phyloP scores from a whole-genome alignment of 108 stramenopile genomes.

The Parmales sp. region DNA sequence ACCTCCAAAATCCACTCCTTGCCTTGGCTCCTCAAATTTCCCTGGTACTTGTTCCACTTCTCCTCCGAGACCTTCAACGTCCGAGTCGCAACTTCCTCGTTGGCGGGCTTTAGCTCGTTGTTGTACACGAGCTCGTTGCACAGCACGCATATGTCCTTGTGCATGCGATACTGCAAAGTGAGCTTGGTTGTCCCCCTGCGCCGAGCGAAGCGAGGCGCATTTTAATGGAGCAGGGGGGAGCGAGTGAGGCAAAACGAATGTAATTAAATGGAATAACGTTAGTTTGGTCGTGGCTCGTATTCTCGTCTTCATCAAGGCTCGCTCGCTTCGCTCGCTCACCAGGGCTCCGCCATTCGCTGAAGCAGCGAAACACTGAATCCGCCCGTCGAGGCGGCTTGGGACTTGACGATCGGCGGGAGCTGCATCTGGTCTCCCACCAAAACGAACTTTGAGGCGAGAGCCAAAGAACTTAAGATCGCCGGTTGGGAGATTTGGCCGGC shows the following conservation, averaged over 20 bases:
- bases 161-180: slow-evolving; percentile 92
- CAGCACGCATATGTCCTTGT: slow-evolving; percentile 73
- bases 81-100: slow-evolving; percentile 44
- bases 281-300: too few species aligned
- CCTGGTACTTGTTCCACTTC: background rate
- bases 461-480: slow-evolving; percentile 71
- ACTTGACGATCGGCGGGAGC: slow-evolving; percentile 85
- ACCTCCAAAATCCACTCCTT: background rate
- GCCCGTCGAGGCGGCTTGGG: slow-evolving; percentile 45
- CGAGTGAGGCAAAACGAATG: too few species aligned
- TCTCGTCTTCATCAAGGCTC: background rate
- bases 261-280: too few species aligned
- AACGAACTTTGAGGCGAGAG: slow-evolving; percentile 71
- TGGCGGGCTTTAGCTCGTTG: slow-evolving; percentile 73
- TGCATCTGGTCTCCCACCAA: slow-evolving; percentile 97
- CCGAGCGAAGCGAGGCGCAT: too few species aligned
- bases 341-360: slow-evolving; percentile 65
- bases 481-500: slow-evolving; percentile 94
- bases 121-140: slow-evolving; percentile 77
- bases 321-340: background rate
- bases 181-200: slow-evolving; percentile 47
- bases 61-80: slow-evolving; percentile 32
- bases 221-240: too few species aligned
- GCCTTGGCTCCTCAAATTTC: background rate
- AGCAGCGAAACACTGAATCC: slow-evolving; percentile 86